Percentiles rank a stretch among this genome's conserved stretches.
Conservation (phyloP, 1,139 yeast species). For the Magnusiomyces tetraspermus region DNA sequence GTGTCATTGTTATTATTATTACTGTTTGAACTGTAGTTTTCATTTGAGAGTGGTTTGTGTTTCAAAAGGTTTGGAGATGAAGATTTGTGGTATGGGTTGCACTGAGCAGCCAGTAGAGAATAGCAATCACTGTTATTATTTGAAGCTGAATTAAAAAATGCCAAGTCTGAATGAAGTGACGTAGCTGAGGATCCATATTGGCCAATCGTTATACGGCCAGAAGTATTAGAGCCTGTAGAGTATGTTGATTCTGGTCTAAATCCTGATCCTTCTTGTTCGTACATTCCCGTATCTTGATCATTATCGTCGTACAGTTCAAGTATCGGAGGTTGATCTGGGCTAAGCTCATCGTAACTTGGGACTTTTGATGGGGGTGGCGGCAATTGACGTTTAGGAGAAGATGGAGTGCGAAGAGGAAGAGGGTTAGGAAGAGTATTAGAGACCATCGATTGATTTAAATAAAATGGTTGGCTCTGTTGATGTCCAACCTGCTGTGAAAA, state of each 20-base stretch:
- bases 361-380: background rate
- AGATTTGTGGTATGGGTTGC: constrained; percentile 9
- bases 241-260: background rate
- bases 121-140: constrained; percentile 8
- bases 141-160: constrained; percentile 4
- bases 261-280: too few species aligned
- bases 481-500: too few species aligned
- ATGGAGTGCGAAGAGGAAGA: background rate
- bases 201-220: background rate
- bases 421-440: too few species aligned
- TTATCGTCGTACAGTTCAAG: background rate
- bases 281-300: background rate
- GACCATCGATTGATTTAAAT: too few species aligned
- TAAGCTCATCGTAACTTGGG: background rate
- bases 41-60: too few species aligned
- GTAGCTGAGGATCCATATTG: constrained; percentile 8
- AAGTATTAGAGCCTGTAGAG: background rate
- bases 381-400: background rate
- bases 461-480: too few species aligned
- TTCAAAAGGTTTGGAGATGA: constrained; percentile 2
- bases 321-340: background rate
- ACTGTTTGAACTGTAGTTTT: too few species aligned
- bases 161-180: constrained; percentile 11
- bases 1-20: background rate
- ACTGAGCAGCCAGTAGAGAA: constrained; percentile 11